Base-by-base conservation (phyloP, 257 asterid species). In the Cordia subcordata region DNA sequence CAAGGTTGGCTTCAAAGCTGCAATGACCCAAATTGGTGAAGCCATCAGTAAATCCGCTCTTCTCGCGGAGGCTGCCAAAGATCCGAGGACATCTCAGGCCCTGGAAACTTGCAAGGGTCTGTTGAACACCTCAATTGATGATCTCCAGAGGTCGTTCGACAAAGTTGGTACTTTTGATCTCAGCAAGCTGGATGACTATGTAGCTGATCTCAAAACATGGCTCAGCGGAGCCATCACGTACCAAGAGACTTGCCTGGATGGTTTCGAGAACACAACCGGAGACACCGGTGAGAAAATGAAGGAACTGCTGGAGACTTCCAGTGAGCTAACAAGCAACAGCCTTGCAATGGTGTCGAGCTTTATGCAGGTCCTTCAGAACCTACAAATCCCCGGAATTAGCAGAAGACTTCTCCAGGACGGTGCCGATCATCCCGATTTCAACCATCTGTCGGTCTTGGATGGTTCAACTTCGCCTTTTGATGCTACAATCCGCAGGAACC, bases 191-290 rank as follows among this genome's bases (percentile, higher is more conserved):
- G 32, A 47, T 0, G 76, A 59, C 0, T 79, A 75, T 47, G 65
- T 59, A 10, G 77, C 71, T 17, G 91, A 80, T 19, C 69, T 86
- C 14, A 75, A 63, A 35, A 76, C 82, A 0, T 83, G 94, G 86
- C 77, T 90, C 3, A 83, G 93, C 16, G 96, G 82, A 22, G 76
- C 83, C n/a, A 60, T 80, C 10, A 79, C 88, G 0, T 66, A 75
- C 40, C 91, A 90, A 62, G 83, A 87, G 50, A 87, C 95, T 0
- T 90, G 97, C 68, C 50, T 79, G 13, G 96, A 86, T 52, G 96
- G 85, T 32, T 86, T 84, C 23, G 77, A 86, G 55, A 82, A 83
- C 50, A 81, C 87, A 19, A 85, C 76, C 6, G 85, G 78, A 4
- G 81, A 77, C 32, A 62, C 85, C 0, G 94, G 88, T 1, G 81